A percentile compares a stretch with the other conserved stretches of the same genome.
Conservation (phyloP, 2,329 filamentous ascomycete genomes). For the Fusarium sp. region DNA sequence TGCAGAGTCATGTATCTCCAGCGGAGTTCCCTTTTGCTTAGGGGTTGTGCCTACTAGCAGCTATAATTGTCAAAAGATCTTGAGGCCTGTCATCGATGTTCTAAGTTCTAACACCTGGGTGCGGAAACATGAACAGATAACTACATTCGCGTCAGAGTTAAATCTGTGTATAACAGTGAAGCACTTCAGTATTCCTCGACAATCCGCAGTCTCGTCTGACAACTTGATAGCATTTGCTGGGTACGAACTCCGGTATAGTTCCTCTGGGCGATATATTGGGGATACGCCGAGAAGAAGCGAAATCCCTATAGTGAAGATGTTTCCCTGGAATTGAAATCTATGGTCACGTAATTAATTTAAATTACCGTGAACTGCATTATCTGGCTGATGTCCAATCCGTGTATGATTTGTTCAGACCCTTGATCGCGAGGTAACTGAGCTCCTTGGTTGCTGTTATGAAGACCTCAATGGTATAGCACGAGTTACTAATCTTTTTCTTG, state of each 20-base stretch:
- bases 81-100: neutral
- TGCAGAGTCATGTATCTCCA: neutral
- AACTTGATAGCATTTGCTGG: neutral
- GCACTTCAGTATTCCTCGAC: neutral
- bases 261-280: neutral
- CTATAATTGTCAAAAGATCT: neutral
- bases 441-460: neutral
- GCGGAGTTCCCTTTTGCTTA: neutral
- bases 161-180: neutral
- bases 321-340: neutral
- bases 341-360: accelerated
- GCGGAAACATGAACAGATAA: neutral
- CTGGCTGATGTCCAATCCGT: accelerated
- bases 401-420: neutral
- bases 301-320: neutral
- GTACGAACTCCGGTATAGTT: neutral
- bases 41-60: neutral
- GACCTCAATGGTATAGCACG: neutral
- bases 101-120: too few relatives aligned
- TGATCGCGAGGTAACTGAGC: neutral
- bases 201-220: accelerated
- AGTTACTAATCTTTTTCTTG: neutral
- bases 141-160: neutral
- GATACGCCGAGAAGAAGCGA: neutral
- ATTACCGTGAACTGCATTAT: neutral